Evolutionary conservation across 164 flowering plant genomes (phyloP), one percentile per base, ranked within the genome.

Genomic region (Paratinospora sagittata): DNA sequence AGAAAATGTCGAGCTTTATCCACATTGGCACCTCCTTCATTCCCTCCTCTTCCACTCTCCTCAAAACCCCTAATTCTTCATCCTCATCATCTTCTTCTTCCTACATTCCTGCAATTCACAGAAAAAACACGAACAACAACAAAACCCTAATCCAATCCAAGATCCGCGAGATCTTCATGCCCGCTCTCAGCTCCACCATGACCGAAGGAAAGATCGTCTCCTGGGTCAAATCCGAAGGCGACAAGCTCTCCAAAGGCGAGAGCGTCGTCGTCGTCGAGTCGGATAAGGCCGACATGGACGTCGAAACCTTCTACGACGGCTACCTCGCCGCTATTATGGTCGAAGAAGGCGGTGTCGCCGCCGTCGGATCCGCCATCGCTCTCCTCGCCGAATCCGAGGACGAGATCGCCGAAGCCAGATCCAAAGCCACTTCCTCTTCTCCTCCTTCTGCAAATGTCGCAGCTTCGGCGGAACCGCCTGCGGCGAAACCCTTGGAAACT

Each of bases 151-250:
- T 85, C 37, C 81, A 78, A 23, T 85, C 96, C 68, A 93, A 96
- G 91, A 89, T 91, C n/a, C 89, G 97, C 2, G 98, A 96, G 82
- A 93, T 96, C 70, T 96, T 96, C 90, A 96, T 96, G 99, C 99
- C 99, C 10, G 98, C 97, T 0, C 81, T 93, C 16, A 91, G 34
- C 81, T 92, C 98, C 72, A 96, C 99, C 47, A 96, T 96, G 99
- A 96, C 98, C 0, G 98, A 93, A 72, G 99, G 98, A 6, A 96
- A 93, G 81, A 93, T 96, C 70, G 96, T 93, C 37, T 87, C 95
- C 6, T 93, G 98, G 98, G n/a, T n/a, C n/a, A n/a, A n/a, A n/a
- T n/a, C n/a, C n/a, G 98, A 97, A 67, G 99, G 98, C 37, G 97
- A 93, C 52, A 90, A 87, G 83, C 84, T 91, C 55, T 63, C 83